phyloP scores from a whole-genome alignment of 129 eudicot genomes.

The Centrapalus pauciflorus region DNA sequence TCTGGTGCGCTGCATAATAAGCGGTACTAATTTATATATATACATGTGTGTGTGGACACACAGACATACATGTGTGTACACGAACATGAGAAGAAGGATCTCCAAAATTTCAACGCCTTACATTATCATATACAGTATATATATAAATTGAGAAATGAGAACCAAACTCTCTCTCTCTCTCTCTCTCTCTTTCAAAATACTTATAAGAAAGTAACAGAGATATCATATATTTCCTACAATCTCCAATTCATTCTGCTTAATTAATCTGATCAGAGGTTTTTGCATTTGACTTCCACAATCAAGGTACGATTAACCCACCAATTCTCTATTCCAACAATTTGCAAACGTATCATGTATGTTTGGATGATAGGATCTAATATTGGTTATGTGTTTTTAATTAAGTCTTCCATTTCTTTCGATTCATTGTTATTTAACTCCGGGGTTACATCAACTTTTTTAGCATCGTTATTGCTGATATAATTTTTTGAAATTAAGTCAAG shows the following conservation, averaged over 20 bases:
- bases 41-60: too few species aligned
- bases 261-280: not conserved
- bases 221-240: not conserved
- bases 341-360: too few species aligned
- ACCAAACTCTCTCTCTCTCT: not conserved
- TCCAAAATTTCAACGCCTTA: not conserved
- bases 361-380: not conserved
- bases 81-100: not conserved
- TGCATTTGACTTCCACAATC: slow-evolving; percentile 8
- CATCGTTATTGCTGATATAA: not conserved
- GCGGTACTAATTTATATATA: too few species aligned
- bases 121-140: too few species aligned
- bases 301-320: slow-evolving; percentile 11
- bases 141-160: not conserved
- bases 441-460: not conserved
- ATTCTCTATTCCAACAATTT: not conserved
- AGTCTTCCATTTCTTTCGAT: not conserved
- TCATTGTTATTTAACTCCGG: not conserved
- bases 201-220: not conserved
- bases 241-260: not conserved
- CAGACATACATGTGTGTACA: too few species aligned
- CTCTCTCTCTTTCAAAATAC: not conserved
- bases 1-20: too few species aligned
- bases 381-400: not conserved
- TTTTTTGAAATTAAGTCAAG: slow-evolving; percentile 7